Base-by-base conservation (phyloP, 1,284 basidiomycete genomes). In the Cryptococcus maquisensis region DNA sequence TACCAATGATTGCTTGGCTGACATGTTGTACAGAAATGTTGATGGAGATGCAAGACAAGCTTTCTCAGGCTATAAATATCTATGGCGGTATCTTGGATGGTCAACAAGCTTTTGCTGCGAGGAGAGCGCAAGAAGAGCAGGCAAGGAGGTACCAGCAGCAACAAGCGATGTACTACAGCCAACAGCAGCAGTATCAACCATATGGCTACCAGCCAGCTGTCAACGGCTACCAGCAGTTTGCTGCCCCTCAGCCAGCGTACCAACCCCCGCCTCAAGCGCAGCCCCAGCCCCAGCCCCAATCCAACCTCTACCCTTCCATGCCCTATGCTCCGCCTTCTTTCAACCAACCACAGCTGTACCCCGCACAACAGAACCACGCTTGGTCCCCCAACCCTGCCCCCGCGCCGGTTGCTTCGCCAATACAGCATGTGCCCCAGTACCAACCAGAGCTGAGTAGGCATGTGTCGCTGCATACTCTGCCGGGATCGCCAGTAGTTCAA, bases 11-110 rank as follows among this genome's bases (percentile, higher is more conserved):
- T 24, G 42, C n/a, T 37, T 13, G 49, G 28, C 23, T 46, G n/a
- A 28, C 23, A 38, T 54, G 32, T 2, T 3, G 39, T 52, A 4
- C 52, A 94, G 91, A 91, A 70, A 80, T 91, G 68, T 78, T 98
- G 18, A 80, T 84, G 8, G 90, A 94, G 49, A 96, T 97, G 92
- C 89, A 97, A 67, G 87, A 88, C 56, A 94, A 96, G 73, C 79
- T 97, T 3, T 88, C 90, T 0, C 84, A 95, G 72, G 91, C 90
- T 0, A 91, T 97, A 43, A 86, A 87, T 62, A 78, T 95, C 2
- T 97, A 96, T 72, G 92, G 96, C 65, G 82, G 85, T 51, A 79
- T 96, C 15, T 79, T 96, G 44, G 91, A 91, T 36, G 84, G 90
- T 52, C 93, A 96, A 63, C 74, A 74, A 50, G 68, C 67, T 3